Base-by-base conservation (phyloP, 257 asterid genomes). In the Nicotiana attenuata region DNA sequence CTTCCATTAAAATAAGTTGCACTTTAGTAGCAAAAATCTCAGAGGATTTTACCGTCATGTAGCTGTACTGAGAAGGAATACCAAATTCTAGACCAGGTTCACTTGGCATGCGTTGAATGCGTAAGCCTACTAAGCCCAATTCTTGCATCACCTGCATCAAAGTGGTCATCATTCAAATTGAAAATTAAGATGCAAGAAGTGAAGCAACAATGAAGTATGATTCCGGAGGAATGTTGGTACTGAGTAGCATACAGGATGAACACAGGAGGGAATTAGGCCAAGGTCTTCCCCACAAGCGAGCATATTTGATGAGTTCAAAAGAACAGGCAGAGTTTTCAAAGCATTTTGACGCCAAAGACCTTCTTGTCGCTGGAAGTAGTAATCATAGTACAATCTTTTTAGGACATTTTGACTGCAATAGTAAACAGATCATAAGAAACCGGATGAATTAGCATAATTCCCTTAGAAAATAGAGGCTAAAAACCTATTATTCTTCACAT, bases 281-380 rank as follows among this genome's bases (percentile, higher is more conserved):
- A 96, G 99, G 89, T 96, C 99, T 87, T 94, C 99, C 69, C 99
- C 99, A 86, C 99, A 96, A 86, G 98, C 97, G 84, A 96, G 91
- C 99, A 96, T 96, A 85, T 93, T 97, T 7, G 99, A 96, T 14
- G 99, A 94, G 91, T 93, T 92, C 95, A 96, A 77, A 53, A 96
- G 97, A 80, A 87, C 99, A 5, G 99, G 99, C 80, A 96, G 84
- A 79, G 99, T 96, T 89, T 92, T 96, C 65, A 96, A 84, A 22
- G 99, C 98, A 78, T 96, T 96, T 85, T 91, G 91, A 87, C 92
- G 97, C 99, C 98, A 96, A 83, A 96, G 81, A 64, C 83, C 82
- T 85, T 96, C 99, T 90, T 96, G 99, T 81, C 99, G 91, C 52
- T 90, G 94, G 91, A 93, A 96, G 88, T 96, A 96, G 91, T 96